A percentile compares a stretch with the other conserved stretches of the same genome.
phyloP scores from a whole-genome alignment of 495 filamentous ascomycete genomes.

The Beverwykella pulmonaria region DNA sequence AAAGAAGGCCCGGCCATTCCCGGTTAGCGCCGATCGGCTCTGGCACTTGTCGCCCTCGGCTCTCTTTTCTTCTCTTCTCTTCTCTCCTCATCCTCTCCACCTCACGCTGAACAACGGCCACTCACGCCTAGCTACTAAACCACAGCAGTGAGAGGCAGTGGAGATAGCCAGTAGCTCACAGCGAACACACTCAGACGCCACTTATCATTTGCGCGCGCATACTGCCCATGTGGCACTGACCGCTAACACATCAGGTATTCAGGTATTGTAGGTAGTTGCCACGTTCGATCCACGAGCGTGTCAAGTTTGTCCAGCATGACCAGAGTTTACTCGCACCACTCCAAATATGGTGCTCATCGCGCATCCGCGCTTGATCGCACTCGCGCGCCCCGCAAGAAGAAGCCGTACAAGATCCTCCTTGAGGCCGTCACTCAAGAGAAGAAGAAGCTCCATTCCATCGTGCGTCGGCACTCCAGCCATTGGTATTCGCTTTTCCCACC shows the following conservation, averaged over 20 bases:
- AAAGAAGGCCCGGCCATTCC: neutral
- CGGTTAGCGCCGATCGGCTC: neutral
- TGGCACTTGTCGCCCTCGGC: too few species aligned
- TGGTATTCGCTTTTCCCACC: neutral
- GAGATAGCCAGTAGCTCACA: constrained; percentile 1
- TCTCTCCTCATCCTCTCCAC: neutral
- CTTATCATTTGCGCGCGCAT: neutral
- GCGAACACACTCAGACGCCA: neutral
- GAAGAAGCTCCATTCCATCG: constrained; percentile 60
- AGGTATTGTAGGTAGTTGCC: neutral
- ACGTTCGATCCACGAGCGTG: neutral
- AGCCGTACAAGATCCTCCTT: constrained; percentile 59
- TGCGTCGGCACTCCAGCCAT: constrained; percentile 45
- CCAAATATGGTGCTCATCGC: neutral
- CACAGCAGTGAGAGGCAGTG: neutral
- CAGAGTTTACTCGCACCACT: neutral
- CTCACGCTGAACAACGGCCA: neutral
- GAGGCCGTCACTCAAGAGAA: constrained; percentile 62
- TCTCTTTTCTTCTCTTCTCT: neutral
- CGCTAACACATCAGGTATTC: neutral
- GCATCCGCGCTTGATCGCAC: neutral
- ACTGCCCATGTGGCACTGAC: neutral
- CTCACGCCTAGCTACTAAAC: neutral
- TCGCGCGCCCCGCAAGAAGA: constrained; percentile 43
- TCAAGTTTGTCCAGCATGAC: neutral